Base-by-base conservation (phyloP, 495 filamentous ascomycete species). In the Trichoderma gamsii region DNA sequence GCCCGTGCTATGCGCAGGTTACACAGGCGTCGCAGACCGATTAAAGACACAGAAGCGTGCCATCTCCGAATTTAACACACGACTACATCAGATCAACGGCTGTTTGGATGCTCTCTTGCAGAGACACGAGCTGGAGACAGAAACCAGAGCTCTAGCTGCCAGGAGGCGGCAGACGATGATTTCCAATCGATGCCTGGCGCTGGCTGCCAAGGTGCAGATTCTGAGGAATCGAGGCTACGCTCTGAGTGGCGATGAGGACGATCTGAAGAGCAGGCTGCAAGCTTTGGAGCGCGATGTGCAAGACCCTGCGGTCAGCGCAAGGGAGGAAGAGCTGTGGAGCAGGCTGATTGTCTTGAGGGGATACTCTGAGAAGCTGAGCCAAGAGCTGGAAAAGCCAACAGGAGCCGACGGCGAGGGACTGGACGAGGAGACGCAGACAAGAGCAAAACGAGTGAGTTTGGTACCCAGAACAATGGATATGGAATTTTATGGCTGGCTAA, bases 241-340 rank as follows among this genome's bases (percentile, higher is more conserved):
- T 6, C 86, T 99, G 78, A 91, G 93, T 73, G 87, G 89, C 56
- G 89, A 92, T 49, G 95, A 99, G 79, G 95, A 99, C 76, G 88
- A 90, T 71, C 78, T 99, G 67, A 92, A 90, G 82, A 90, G 90
- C 77, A 93, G 95, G 77, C 82, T 99, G 41, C 73, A 87, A 61
- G 78, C 81, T 63, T 82, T 99, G 70, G 92, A 97, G 74, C 86
- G 85, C 71, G 79, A 78, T 21, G 85, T 94, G 18, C 89, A 89
- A 67, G 96, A 99, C 78, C 94, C 96, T 2, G 88, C 88, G 21
- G 81, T 97, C 61, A 88, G 83, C 65, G 93, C 92, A 5, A 81
- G 93, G 67, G 87, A 87, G 66, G 95, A 99, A 77, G 95, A 99
- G 80, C 90, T 99, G 64, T 99, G 95, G 95, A 96, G 95, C 44